Percentiles rank a stretch among this genome's conserved stretches.
phyloP scores from a whole-genome alignment of 78 protist genomes.

The Monosiga brevicollis region DNA sequence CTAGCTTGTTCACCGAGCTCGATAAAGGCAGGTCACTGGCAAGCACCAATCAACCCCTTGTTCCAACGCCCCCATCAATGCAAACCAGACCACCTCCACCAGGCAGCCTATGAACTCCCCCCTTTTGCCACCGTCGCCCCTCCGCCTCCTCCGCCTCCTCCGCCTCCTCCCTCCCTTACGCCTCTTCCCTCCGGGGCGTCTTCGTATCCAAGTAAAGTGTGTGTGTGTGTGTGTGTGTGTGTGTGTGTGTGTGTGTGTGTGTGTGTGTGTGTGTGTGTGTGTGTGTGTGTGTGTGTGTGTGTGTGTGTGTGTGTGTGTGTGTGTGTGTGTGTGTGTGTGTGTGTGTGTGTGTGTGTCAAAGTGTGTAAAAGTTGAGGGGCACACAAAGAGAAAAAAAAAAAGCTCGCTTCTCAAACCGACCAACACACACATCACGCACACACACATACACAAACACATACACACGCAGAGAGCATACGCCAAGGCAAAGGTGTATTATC shows the following conservation, averaged over 20 bases:
- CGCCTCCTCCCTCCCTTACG: background rate
- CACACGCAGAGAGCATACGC: background rate
- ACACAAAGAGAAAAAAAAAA: background rate
- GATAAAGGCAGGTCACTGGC: no score
- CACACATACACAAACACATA: background rate
- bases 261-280: background rate
- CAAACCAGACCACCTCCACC: no score
- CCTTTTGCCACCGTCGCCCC: background rate
- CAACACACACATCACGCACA: background rate
- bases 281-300: background rate
- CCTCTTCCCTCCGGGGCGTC: no score
- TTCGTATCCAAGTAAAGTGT: background rate
- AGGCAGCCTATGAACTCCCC: no score
- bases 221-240: background rate
- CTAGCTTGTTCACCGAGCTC: no score
- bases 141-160: background rate
- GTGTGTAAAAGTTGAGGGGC: background rate
- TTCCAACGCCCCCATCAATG: no score
- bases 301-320: background rate
- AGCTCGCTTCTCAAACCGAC: background rate
- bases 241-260: background rate
- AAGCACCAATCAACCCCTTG: no score
- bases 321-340: background rate
- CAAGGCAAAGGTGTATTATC: background rate
- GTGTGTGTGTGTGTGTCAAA: background rate